phyloP scores from a whole-genome alignment of 768 basidiomycete genomes.

The Sporobolomyces phaffii region DNA sequence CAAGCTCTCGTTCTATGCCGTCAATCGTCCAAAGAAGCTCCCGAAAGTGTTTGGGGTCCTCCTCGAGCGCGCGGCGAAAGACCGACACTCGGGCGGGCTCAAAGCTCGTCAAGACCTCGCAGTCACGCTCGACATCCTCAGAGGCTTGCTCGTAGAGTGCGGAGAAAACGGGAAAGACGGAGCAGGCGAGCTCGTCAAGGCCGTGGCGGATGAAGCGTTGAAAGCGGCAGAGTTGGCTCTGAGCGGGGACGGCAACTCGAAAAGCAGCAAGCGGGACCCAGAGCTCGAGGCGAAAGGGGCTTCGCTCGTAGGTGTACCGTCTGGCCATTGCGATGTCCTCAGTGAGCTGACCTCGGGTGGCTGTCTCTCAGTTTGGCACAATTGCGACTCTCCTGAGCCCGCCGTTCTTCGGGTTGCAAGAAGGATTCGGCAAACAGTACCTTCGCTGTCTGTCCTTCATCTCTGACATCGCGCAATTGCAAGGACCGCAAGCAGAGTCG shows the following conservation, averaged over 20 bases:
- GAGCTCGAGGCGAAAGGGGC: constrained; percentile 29
- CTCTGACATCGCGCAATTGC: constrained; percentile 2
- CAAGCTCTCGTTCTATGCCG: constrained; percentile 36
- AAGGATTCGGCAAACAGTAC: constrained; percentile 23
- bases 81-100: not conserved
- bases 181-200: constrained; percentile 15
- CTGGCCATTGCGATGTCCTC: too few relatives aligned
- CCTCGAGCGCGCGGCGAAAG: constrained; percentile 19
- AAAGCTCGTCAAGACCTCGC: constrained; percentile 21
- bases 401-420: constrained; percentile 15
- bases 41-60: constrained; percentile 33
- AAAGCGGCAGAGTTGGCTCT: constrained; percentile 26
- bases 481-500: not conserved
- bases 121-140: constrained; percentile 24
- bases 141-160: constrained; percentile 22
- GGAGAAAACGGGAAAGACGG: constrained; percentile 23
- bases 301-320: constrained; percentile 11
- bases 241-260: constrained; percentile 9
- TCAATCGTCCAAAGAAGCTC: constrained; percentile 32
- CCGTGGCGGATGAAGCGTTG: constrained; percentile 25
- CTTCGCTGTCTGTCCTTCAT: constrained; percentile 20
- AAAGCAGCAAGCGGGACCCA: not conserved
- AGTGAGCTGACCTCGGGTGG: not conserved
- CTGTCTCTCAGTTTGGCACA: constrained; percentile 17
- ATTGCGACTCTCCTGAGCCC: constrained; percentile 14